Conservation (phyloP, 305 asterid genomes). For the Fraxinus baroniana region DNA sequence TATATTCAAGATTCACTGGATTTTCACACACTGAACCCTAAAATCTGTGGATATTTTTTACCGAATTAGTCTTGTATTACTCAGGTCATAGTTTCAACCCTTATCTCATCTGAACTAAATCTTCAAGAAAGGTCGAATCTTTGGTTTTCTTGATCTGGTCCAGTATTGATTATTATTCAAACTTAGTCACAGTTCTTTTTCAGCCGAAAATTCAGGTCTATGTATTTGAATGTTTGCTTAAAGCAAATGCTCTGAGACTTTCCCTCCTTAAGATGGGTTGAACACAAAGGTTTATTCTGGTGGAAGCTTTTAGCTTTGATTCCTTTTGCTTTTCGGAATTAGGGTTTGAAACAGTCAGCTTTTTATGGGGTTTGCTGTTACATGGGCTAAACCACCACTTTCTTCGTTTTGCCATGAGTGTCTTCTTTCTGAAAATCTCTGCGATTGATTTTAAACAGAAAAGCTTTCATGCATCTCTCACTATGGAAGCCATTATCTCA, state of each 20-base stretch:
- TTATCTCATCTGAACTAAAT: conserved; percentile 24
- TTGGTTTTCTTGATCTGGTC: conserved; percentile 60
- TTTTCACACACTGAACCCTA: conserved; percentile 5
- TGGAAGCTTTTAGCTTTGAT: conserved; percentile 57
- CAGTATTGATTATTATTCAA: conserved; percentile 20
- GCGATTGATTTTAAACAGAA: conserved; percentile 21
- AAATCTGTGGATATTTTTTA: neutral
- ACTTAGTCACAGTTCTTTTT: conserved; percentile 25
- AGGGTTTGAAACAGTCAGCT: conserved; percentile 44
- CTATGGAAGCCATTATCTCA: conserved; percentile 88
- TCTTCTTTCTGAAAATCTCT: conserved; percentile 26
- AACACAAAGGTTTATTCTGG: conserved; percentile 70
- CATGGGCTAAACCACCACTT: conserved; percentile 48
- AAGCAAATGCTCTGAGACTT: conserved; percentile 40
- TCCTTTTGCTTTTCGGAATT: conserved; percentile 63
- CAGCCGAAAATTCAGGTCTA: conserved; percentile 27
- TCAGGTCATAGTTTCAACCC: conserved; percentile 11
- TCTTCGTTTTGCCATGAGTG: conserved; percentile 28
- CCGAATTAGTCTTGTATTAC: conserved; percentile 12
- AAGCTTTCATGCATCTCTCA: conserved; percentile 55
- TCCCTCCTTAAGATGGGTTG: conserved; percentile 51
- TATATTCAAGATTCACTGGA: conserved; percentile 18
- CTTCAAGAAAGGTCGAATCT: conserved; percentile 42
- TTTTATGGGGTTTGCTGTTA: conserved; percentile 45
- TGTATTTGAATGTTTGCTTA: conserved; percentile 45